A percentile compares a stretch with the other conserved stretches of the same genome.
phyloP scores from a whole-genome alignment of 75 land plant genomes.

The Cryptomeria japonica region DNA sequence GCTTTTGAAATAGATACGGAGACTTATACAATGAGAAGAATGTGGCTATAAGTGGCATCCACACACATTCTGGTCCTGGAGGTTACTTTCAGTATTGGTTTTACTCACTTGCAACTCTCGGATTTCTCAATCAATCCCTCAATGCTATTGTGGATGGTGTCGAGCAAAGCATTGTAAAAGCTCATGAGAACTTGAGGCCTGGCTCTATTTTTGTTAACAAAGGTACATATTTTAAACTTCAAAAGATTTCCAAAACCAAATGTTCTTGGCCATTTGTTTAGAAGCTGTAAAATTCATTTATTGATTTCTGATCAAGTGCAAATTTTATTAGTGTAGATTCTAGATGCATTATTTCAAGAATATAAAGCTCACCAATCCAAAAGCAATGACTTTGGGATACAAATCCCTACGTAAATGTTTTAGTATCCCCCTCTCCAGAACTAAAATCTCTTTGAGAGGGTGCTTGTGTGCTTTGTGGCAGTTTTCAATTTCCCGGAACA shows the following conservation, averaged over 20 bases:
- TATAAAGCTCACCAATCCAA: not conserved
- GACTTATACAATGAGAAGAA: constrained; percentile 84
- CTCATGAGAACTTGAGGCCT: constrained; percentile 86
- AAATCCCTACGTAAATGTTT: not conserved
- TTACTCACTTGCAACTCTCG: constrained; percentile 85
- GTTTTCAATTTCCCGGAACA: not conserved
- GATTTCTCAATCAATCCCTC: constrained; percentile 95
- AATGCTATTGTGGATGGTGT: constrained; percentile 93
- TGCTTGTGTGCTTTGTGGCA: not conserved
- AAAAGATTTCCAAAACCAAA: not conserved
- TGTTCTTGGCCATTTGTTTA: not conserved
- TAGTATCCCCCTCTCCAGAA: not conserved
- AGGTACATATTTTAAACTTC: constrained; percentile 38
- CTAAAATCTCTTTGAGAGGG: not conserved
- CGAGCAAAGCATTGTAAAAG: constrained; percentile 84
- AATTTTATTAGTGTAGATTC: not conserved
- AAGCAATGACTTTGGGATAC: not conserved
- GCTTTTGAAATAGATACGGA: constrained; percentile 48
- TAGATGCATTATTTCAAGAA: not conserved
- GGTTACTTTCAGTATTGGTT: constrained; percentile 94
- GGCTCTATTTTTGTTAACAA: constrained; percentile 85
- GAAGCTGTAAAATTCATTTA: not conserved
- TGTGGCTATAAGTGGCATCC: constrained; percentile 97
- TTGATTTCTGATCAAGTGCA: not conserved
- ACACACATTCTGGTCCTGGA: constrained; percentile 99